Base-by-base conservation (phyloP, 2,329 filamentous ascomycete species). In the Aspergillus melleus region DNA sequence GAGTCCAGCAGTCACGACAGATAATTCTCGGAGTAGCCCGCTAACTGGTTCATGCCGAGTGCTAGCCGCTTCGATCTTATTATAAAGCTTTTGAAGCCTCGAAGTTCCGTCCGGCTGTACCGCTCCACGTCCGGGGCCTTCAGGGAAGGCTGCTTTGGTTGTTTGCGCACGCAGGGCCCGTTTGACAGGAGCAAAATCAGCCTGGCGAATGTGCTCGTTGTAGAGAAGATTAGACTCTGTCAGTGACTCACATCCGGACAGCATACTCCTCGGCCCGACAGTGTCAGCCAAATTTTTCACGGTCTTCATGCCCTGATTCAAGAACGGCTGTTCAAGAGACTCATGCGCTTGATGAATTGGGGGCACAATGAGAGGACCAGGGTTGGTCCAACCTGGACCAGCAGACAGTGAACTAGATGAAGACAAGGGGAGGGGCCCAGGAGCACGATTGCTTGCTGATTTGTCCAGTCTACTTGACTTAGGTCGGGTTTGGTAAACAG, bases 51-150 rank as follows among this genome's bases (percentile, higher is more conserved):
- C 68, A 16, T 69, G 69, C 11, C 64, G 66, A 49, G 66, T 67
- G 29, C 65, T 69, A 19, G 72, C 70, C 49, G 67, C 64, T 58
- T 74, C 71, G 16, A 74, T 74, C 22, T 64, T 68, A 29, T 61
- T 64, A 55, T 74, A 72, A 29, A 75, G 44, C n/a, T 60, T 59
- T 22, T 62, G 64, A 55, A 75, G 60, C 12, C 71, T 67, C 8
- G 61, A 50, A 6, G 66, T 64, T 22, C 64, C 52, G 24, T 57
- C 49, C 20, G 58, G 61, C 6, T 36, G 55, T 14, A 59, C 54
- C 20, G 57, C 49, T 44, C 54, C 47, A 60, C 61, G 64, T 46
- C 32, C 32, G 14, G 39, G 29, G 32, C 24, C 39, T 12, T 42
- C 49, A 26, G 14, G 19, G 52, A n/a, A 26, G 4, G 36, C 36